phyloP scores from a whole-genome alignment of 768 basidiomycete species.

The Russula emetica region DNA sequence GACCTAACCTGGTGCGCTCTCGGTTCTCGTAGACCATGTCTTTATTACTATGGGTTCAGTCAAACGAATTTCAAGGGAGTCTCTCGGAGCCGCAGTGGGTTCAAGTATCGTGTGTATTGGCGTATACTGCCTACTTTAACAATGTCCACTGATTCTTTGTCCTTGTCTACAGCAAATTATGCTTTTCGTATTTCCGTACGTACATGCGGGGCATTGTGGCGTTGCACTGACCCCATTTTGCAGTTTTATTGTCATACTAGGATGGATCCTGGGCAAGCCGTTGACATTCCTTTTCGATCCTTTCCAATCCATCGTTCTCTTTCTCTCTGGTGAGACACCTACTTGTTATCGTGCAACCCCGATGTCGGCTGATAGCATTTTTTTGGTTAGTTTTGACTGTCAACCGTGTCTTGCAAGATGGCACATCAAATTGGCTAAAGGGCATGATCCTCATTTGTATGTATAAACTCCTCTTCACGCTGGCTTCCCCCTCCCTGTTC shows the following conservation, averaged over 20 bases:
- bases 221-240: constrained; percentile 15
- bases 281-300: constrained; percentile 61
- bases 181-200: constrained; percentile 79
- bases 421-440: constrained; percentile 82
- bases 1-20: constrained; percentile 10
- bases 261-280: constrained; percentile 79
- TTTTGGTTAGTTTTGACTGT: constrained; percentile 65
- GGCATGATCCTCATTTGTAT: constrained; percentile 66
- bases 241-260: constrained; percentile 70
- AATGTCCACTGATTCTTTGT: neutral
- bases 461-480: constrained; percentile 28
- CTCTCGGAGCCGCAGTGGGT: constrained; percentile 85
- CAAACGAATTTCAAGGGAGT: constrained; percentile 83
- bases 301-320: constrained; percentile 37
- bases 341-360: neutral
- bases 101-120: constrained; percentile 62
- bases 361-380: neutral
- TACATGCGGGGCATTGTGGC: constrained; percentile 21
- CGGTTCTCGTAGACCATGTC: constrained; percentile 57
- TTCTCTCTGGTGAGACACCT: constrained; percentile 41
- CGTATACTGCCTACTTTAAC: neutral
- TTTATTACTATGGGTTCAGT: constrained; percentile 90
- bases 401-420: constrained; percentile 79
- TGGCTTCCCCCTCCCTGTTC: neutral
- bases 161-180: constrained; percentile 62